These are phyloP conservation scores for Coemansia sp. DNA, from an alignment of 192 early-diverging fungal genomes.

Conservation along the genomic window DNA sequence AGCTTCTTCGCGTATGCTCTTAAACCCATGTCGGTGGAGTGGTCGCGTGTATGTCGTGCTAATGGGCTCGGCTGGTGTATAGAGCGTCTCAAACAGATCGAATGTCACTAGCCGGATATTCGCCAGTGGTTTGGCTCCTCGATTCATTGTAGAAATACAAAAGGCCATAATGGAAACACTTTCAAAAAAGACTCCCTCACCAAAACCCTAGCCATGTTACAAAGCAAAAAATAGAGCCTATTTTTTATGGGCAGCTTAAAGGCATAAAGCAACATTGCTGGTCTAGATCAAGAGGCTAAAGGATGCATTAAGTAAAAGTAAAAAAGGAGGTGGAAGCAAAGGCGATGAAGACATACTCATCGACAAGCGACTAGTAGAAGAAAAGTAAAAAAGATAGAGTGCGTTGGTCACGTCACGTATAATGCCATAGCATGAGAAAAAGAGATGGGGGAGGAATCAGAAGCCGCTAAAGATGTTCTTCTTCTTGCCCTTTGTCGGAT, in stretches of 20 bases:
- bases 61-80: constrained; percentile 49
- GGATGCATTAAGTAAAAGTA: neutral
- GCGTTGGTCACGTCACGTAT: constrained; percentile 7
- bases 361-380: neutral
- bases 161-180: too few relatives aligned
- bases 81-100: constrained; percentile 63
- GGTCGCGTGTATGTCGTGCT: constrained; percentile 31
- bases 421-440: constrained; percentile 1
- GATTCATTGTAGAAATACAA: neutral
- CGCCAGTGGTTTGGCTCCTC: constrained; percentile 13
- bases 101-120: constrained; percentile 61
- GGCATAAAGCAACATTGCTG: neutral
- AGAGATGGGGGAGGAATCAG: constrained; percentile 14
- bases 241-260: constrained; percentile 3
- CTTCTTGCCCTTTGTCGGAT: constrained; percentile 54
- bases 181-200: neutral
- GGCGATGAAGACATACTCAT: constrained; percentile 3
- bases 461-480: constrained; percentile 56
- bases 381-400: constrained; percentile 2
- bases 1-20: constrained; percentile 26
- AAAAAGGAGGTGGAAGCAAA: constrained; percentile 7
- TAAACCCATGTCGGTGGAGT: constrained; percentile 46
- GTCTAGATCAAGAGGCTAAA: neutral
- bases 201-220: too few relatives aligned
- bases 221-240: neutral